Evolutionary conservation across 2,329 filamentous ascomycete genomes (phyloP).

Genomic region (Nigrospora oryzae): DNA sequence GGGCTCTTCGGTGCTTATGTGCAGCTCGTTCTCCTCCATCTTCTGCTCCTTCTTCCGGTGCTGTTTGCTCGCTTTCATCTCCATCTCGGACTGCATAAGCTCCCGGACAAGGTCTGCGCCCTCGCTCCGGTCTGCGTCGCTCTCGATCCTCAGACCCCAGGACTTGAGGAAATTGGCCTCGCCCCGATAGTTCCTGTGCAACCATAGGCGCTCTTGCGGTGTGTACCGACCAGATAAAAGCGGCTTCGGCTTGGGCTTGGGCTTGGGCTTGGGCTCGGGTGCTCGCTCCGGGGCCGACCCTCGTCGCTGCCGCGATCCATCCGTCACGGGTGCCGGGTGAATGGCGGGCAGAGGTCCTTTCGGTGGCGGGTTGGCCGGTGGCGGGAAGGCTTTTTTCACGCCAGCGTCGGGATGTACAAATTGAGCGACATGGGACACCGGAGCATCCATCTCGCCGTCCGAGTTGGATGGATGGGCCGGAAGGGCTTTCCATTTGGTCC

Average conservation of each 20-base stretch:
- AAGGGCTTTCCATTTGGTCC: constrained; percentile 5
- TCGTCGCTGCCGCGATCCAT: neutral
- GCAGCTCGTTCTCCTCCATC: neutral
- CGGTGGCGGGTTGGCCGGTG: constrained; percentile 10
- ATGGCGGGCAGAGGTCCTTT: constrained; percentile 11
- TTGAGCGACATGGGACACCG: constrained; percentile 1
- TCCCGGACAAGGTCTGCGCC: constrained; percentile 13
- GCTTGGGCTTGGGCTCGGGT: constrained; percentile 5
- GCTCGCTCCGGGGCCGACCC: constrained; percentile 1
- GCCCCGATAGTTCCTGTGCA: constrained; percentile 18
- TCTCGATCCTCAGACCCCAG: constrained; percentile 16
- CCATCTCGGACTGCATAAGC: constrained; percentile 13
- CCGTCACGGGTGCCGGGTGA: neutral
- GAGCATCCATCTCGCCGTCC: neutral
- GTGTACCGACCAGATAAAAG: constrained; percentile 6
- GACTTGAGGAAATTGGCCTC: constrained; percentile 17
- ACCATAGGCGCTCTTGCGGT: constrained; percentile 15
- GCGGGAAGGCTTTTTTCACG: constrained; percentile 6
- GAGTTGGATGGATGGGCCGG: constrained; percentile 2
- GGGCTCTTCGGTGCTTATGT: neutral
- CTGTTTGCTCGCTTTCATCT: constrained; percentile 7
- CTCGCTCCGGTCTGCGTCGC: constrained; percentile 15
- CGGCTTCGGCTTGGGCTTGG: constrained; percentile 4
- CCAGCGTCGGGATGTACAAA: constrained; percentile 2
- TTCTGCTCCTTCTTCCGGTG: constrained; percentile 4